These are phyloP conservation scores for Apiotrichum gamsii DNA, from an alignment of 1,284 basidiomycete species.

Conservation along the genomic window DNA sequence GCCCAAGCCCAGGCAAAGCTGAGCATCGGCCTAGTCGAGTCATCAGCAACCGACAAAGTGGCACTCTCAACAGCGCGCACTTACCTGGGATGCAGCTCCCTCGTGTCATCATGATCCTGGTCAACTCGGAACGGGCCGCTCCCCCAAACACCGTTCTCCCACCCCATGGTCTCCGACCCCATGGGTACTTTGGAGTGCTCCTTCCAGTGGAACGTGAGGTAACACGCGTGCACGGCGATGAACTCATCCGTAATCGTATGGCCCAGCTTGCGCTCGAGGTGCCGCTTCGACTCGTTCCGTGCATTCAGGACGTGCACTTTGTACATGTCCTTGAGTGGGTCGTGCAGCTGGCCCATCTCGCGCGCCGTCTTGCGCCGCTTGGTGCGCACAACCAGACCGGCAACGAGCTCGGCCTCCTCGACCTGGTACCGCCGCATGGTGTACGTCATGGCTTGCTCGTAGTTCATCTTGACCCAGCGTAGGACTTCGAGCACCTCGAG, in stretches of 20 bases:
- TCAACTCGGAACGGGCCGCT: no score
- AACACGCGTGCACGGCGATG: slow-evolving; percentile 36
- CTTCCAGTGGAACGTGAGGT: slow-evolving; percentile 26
- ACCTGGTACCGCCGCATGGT: slow-evolving; percentile 37
- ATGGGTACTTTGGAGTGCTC: slow-evolving; percentile 11
- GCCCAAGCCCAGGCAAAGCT: slow-evolving; percentile 44
- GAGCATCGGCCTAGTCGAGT: slow-evolving; percentile 29
- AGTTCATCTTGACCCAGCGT: slow-evolving; percentile 30
- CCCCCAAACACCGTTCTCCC: slow-evolving; percentile 3
- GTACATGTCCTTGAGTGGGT: slow-evolving; percentile 33
- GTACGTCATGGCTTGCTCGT: slow-evolving; percentile 32
- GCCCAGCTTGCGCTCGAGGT: slow-evolving; percentile 1
- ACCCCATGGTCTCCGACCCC: slow-evolving; percentile 2
- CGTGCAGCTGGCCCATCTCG: slow-evolving; percentile 19
- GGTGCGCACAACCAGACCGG: slow-evolving; percentile 35
- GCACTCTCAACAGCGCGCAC: slow-evolving; percentile 1
- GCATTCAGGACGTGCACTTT: slow-evolving; percentile 18
- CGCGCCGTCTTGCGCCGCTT: slow-evolving; percentile 30
- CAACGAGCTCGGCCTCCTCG: slow-evolving; percentile 34
- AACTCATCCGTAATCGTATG: slow-evolving; percentile 22
- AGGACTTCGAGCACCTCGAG: slow-evolving; percentile 26
- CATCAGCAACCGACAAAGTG: background rate
- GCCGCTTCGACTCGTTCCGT: slow-evolving; percentile 21
- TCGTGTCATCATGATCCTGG: slow-evolving; percentile 16
- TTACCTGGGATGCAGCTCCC: slow-evolving; percentile 21